Conservation (phyloP, 2,329 filamentous ascomycete genomes). For the Meredithiella fracta region DNA sequence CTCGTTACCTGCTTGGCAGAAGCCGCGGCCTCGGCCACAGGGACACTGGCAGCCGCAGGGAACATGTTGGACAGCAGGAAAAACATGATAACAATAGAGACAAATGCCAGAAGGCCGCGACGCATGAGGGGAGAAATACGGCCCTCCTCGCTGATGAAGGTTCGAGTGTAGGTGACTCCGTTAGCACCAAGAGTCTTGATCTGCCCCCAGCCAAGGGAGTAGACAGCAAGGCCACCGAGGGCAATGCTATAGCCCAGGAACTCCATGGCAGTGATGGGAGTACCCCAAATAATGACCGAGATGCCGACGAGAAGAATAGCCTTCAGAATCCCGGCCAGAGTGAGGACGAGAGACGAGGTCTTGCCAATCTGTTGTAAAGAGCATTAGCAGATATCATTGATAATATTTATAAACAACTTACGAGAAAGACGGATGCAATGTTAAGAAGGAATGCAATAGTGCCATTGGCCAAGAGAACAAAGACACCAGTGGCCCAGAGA, state of each 20-base stretch:
- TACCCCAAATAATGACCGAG: slow-evolving; percentile 64
- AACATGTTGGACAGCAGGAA: slow-evolving; percentile 15
- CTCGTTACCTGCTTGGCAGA: slow-evolving; percentile 10
- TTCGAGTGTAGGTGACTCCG: slow-evolving; percentile 14
- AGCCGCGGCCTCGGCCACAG: slow-evolving; percentile 7
- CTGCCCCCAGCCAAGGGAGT: slow-evolving; percentile 26
- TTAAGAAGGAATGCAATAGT: slow-evolving; percentile 65
- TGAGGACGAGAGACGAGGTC: slow-evolving; percentile 73
- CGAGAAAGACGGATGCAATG: slow-evolving; percentile 70
- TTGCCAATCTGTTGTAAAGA: slow-evolving; percentile 52
- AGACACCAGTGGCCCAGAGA: slow-evolving; percentile 46
- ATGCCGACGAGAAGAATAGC: slow-evolving; percentile 67
- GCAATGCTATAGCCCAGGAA: slow-evolving; percentile 65
- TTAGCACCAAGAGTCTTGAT: slow-evolving; percentile 15
- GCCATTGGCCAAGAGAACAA: slow-evolving; percentile 56
- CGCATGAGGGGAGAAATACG: slow-evolving; percentile 17
- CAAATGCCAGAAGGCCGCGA: slow-evolving; percentile 15
- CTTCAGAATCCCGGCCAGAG: slow-evolving; percentile 72
- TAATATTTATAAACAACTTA: slow-evolving; percentile 28
- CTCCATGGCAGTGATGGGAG: slow-evolving; percentile 53
- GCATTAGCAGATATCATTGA: slow-evolving; percentile 2
- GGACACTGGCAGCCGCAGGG: slow-evolving; percentile 2
- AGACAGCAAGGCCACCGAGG: slow-evolving; percentile 32
- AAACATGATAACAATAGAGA: slow-evolving; percentile 16
- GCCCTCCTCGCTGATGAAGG: slow-evolving; percentile 16